phyloP scores from a whole-genome alignment of 352 stramenopile species.

The Phytophthora fragariae region DNA sequence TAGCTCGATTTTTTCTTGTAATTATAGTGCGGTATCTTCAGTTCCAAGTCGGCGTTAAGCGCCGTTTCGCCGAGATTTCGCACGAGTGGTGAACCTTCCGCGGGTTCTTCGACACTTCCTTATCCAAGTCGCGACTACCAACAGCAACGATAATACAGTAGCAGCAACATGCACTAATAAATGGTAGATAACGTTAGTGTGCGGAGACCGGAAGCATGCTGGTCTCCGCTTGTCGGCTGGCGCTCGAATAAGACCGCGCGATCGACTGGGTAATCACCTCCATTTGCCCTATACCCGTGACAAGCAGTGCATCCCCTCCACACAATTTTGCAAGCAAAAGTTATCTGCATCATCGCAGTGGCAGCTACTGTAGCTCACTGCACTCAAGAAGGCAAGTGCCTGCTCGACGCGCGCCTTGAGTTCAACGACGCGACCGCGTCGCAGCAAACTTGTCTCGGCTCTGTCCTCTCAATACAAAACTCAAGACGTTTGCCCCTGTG shows the following conservation, averaged over 20 bases:
- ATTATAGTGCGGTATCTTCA: conserved; percentile 13
- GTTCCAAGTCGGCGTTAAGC: conserved; percentile 2
- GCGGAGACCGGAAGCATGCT: not conserved
- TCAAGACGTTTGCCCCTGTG: conserved; percentile 13
- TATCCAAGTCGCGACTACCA: not conserved
- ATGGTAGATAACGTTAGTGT: no score
- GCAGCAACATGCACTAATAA: not conserved
- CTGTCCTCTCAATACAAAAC: conserved; percentile 18
- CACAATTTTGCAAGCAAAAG: not conserved
- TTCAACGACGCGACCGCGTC: conserved; percentile 13
- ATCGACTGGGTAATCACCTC: not conserved
- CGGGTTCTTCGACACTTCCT: not conserved
- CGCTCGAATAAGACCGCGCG: not conserved
- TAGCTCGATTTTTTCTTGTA: no score
- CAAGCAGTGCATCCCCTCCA: not conserved
- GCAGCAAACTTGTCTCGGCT: conserved; percentile 20
- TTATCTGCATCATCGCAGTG: not conserved
- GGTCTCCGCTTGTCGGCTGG: not conserved
- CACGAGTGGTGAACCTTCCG: no score
- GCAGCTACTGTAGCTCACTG: not conserved
- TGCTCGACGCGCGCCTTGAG: not conserved
- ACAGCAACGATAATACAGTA: not conserved
- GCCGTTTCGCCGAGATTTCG: not conserved
- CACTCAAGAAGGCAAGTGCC: conserved; percentile 1
- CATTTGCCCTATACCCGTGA: not conserved